Conservation (phyloP, 2,329 filamentous ascomycete genomes). For the Fusarium pilosicola region DNA sequence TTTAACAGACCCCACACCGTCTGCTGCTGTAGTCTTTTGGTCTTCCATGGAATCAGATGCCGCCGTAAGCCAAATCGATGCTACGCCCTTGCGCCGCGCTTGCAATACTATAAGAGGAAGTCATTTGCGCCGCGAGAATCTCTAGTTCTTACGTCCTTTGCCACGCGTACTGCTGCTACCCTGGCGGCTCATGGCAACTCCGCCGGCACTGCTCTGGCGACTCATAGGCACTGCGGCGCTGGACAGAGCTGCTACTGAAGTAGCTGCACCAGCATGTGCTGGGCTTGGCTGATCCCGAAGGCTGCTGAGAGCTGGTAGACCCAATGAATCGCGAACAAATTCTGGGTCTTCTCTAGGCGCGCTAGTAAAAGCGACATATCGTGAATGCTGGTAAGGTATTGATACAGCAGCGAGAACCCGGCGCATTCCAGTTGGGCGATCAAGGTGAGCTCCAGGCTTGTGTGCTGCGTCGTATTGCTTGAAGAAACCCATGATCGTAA, state of each 20-base stretch:
- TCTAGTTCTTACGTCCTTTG: conserved; percentile 52
- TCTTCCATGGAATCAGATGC: conserved; percentile 15
- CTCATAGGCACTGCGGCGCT: conserved; percentile 62
- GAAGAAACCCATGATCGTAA: conserved; percentile 67
- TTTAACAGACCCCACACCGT: conserved; percentile 21
- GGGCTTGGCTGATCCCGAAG: conserved; percentile 55
- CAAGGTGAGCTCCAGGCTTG: conserved; percentile 66
- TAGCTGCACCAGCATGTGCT: conserved; percentile 32
- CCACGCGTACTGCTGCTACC: conserved; percentile 63
- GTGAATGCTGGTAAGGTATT: conserved; percentile 57
- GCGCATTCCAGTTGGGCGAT: conserved; percentile 62
- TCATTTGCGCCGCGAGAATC: conserved; percentile 5
- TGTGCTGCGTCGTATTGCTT: conserved; percentile 65
- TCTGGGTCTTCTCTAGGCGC: conserved; percentile 60
- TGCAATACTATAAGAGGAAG: conserved; percentile 43
- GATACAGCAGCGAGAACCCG: conserved; percentile 66
- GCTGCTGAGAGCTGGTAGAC: conserved; percentile 56
- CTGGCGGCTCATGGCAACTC: conserved; percentile 66
- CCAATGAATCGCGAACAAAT: conserved; percentile 60
- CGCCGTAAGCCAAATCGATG: conserved; percentile 27
- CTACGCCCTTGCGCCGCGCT: conserved; percentile 45
- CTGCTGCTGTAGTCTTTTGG: conserved; percentile 6
- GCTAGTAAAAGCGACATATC: conserved; percentile 60
- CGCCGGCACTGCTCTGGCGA: conserved; percentile 65
- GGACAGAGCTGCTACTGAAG: conserved; percentile 42